Base-by-base conservation (phyloP, 2,329 filamentous ascomycete species). In the Fusarium sp. region DNA sequence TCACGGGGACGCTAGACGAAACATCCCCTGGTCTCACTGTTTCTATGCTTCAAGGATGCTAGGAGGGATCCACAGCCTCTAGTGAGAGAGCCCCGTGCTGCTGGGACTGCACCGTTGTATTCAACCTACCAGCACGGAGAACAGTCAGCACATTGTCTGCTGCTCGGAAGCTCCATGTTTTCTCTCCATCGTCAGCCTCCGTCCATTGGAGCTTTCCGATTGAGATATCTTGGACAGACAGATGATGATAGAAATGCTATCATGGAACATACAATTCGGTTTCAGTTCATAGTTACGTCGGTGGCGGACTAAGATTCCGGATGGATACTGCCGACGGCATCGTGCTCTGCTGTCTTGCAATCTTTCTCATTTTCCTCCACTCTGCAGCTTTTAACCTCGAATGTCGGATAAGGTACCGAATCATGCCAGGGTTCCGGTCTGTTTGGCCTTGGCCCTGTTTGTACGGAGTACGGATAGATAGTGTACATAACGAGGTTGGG, bases 251-350 rank as follows among this genome's bases (percentile, higher is more conserved):
- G 55, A 69, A 54, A 47, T 43, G 44, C 30, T 36, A 43, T 38
- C 34, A 34, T 51, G 51, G 43, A 56, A 66, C 42, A 44, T 65
- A 53, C 60, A 58, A 73, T 69, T 71, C 68, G 67, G 62, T 30
- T 43, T 49, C 39, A 52, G 40, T 39, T 52, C 55, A 21, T 28
- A 36, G 65, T 74, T 73, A 72, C 71, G 71, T 73, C 70, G 71
- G 71, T 74, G 71, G 71, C 71, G 64, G 71, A 30, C 44, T 44
- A 42, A 56, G 56, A 49, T 69, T 55, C 70, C 71, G 64, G 62
- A 66, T 65, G 47, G 53, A 56, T 44, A 49, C 47, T 74, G 71
- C 71, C 71, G 71, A 53, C 71, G 71, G 71, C 71, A 73, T 70
- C 59, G 39, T 42, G 19, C 54, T 60, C 30, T 42, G 19, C 54